These are phyloP conservation scores for Termitomyces sp. DNA, from an alignment of 768 basidiomycete species.

Conservation along the genomic window DNA sequence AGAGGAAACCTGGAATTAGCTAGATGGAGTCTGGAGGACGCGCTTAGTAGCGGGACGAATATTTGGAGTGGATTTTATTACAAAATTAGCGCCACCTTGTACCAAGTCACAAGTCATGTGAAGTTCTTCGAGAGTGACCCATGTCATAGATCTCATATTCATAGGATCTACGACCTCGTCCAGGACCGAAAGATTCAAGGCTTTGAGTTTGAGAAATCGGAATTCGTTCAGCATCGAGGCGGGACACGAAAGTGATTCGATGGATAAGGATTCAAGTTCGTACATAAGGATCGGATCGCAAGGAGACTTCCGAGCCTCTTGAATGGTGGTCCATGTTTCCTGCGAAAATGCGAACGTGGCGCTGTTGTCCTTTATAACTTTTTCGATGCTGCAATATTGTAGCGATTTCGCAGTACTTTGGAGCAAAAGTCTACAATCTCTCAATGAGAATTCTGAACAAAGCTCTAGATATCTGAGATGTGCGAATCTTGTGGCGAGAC, in stretches of 20 bases:
- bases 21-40: too few species aligned
- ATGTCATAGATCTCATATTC: not conserved
- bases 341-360: not conserved
- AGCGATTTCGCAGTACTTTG: not conserved
- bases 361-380: not conserved
- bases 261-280: not conserved
- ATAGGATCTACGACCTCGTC: not conserved
- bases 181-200: not conserved
- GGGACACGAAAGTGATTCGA: not conserved
- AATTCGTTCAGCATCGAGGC: not conserved
- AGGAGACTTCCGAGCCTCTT: too few species aligned
- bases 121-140: not conserved
- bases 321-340: not conserved
- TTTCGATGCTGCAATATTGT: not conserved
- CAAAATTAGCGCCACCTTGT: not conserved
- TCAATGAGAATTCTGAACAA: too few species aligned
- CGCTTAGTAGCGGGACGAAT: too few species aligned
- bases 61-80: not conserved
- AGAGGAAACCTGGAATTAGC: too few species aligned
- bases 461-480: not conserved
- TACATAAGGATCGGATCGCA: too few species aligned
- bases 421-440: not conserved
- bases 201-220: not conserved
- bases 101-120: not conserved
- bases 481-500: not conserved